These are phyloP conservation scores for Colletotrichum musae DNA, from an alignment of 2,329 filamentous ascomycete species.

Conservation along the genomic window DNA sequence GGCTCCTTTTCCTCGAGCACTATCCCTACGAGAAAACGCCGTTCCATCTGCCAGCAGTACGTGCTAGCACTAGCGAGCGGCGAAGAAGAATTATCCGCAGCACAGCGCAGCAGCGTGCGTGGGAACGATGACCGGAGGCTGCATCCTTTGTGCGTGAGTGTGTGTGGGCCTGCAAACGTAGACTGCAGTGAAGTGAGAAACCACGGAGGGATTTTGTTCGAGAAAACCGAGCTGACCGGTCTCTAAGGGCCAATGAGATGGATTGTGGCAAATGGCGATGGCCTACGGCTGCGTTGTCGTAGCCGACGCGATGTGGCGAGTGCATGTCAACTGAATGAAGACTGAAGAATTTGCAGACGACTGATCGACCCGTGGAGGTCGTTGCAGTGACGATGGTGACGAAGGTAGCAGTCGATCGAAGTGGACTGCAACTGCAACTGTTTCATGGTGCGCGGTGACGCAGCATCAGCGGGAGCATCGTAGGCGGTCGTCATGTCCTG, in stretches of 20 bases:
- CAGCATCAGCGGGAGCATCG: slow-evolving; percentile 4
- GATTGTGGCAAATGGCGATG: slow-evolving; percentile 26
- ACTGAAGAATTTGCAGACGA: slow-evolving; percentile 19
- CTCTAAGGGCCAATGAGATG: slow-evolving; percentile 12
- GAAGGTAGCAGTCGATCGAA: slow-evolving; percentile 14
- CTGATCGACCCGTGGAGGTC: background rate
- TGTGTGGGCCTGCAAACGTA: slow-evolving; percentile 20
- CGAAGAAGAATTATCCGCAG: slow-evolving; percentile 30
- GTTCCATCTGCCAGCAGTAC: background rate
- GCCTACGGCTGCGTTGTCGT: background rate
- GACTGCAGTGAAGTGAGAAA: slow-evolving; percentile 1
- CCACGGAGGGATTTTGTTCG: slow-evolving; percentile 14
- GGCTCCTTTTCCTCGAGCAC: background rate
- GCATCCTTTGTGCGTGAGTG: slow-evolving; percentile 25
- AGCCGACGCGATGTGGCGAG: slow-evolving; percentile 32
- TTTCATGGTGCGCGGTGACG: slow-evolving; percentile 21
- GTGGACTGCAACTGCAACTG: background rate
- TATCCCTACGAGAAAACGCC: background rate
- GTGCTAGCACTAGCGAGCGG: background rate
- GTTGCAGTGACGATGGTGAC: slow-evolving; percentile 2
- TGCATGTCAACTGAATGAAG: slow-evolving; percentile 16
- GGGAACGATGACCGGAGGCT: slow-evolving; percentile 24
- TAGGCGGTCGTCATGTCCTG: slow-evolving; percentile 1
- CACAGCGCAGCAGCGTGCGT: background rate
- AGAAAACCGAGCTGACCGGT: slow-evolving; percentile 12